Evolutionary conservation across 1,139 yeast genomes (phyloP).

Genomic region (Nakaseomyces uthaithaninus): DNA sequence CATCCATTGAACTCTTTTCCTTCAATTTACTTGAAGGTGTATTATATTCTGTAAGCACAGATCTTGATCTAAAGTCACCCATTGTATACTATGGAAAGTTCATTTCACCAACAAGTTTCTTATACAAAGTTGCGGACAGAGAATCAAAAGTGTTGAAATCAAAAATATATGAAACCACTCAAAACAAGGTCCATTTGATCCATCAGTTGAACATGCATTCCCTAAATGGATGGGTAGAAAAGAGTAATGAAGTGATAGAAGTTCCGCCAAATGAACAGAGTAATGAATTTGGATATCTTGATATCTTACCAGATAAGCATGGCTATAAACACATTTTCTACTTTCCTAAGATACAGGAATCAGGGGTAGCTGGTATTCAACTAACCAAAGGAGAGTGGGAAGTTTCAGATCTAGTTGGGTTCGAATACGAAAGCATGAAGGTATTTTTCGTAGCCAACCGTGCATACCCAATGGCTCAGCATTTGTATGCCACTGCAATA

Average conservation of each 20-base stretch:
- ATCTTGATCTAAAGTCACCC: conserved; percentile 33
- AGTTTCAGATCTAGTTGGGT: conserved; percentile 49
- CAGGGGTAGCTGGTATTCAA: conserved; percentile 36
- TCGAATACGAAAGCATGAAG: conserved; percentile 42
- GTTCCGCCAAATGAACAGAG: conserved; percentile 34
- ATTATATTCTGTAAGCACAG: conserved; percentile 22
- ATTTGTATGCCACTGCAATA: conserved; percentile 42
- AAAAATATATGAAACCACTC: conserved; percentile 36
- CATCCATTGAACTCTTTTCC: conserved; percentile 45
- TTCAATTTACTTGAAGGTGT: conserved; percentile 36
- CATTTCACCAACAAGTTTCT: conserved; percentile 48
- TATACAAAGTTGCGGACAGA: conserved; percentile 66
- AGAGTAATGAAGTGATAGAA: conserved; percentile 23
- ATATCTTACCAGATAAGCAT: conserved; percentile 52
- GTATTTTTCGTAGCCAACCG: conserved; percentile 62
- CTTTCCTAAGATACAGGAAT: conserved; percentile 43
- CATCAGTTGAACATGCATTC: conserved; percentile 38
- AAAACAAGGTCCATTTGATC: conserved; percentile 33
- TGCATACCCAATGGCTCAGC: conserved; percentile 48
- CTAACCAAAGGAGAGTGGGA: conserved; percentile 67
- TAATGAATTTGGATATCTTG: conserved; percentile 52
- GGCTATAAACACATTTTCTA: conserved; percentile 64
- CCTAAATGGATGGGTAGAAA: conserved; percentile 50
- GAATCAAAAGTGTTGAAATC: conserved; percentile 48
- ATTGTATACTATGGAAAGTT: conserved; percentile 62